These are phyloP conservation scores for Neoarthrinium moseri DNA, from an alignment of 2,329 filamentous ascomycete genomes.

Conservation along the genomic window DNA sequence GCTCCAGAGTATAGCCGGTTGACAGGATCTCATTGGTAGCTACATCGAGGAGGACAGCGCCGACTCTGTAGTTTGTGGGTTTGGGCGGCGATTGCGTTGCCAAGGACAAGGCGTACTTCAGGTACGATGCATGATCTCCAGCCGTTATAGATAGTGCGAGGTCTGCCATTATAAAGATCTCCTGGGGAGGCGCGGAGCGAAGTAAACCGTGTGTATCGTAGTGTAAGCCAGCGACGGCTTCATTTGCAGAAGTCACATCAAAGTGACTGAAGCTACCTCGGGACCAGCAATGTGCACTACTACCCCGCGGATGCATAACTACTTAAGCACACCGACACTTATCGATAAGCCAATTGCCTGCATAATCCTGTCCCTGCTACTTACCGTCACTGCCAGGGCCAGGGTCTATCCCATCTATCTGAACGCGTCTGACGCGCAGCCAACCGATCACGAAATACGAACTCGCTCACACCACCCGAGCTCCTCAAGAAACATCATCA, in stretches of 20 bases:
- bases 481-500: too few species aligned
- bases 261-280: not conserved
- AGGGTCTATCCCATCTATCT: too few species aligned
- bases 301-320: conserved; percentile 12
- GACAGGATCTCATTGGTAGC: conserved; percentile 61
- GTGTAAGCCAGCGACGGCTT: too few species aligned
- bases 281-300: not conserved
- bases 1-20: conserved; percentile 88
- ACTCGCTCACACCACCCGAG: too few species aligned
- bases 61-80: conserved; percentile 90
- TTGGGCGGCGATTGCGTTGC: conserved; percentile 79
- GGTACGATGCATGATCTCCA: conserved; percentile 48
- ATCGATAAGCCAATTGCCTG: not conserved
- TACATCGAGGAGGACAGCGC: conserved; percentile 75
- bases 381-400: too few species aligned
- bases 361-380: too few species aligned
- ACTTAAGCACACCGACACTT: not conserved
- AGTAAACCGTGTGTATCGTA: too few species aligned
- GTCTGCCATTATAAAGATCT: conserved; percentile 16
- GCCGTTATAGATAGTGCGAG: conserved; percentile 19
- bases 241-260: too few species aligned
- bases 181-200: too few species aligned
- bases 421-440: too few species aligned
- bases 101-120: conserved; percentile 72
- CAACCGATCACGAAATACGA: too few species aligned